Evolutionary conservation across 2,329 filamentous ascomycete genomes (phyloP), one percentile per base, ranked within the genome.

Genomic region (Sclerotinia subarctica): DNA sequence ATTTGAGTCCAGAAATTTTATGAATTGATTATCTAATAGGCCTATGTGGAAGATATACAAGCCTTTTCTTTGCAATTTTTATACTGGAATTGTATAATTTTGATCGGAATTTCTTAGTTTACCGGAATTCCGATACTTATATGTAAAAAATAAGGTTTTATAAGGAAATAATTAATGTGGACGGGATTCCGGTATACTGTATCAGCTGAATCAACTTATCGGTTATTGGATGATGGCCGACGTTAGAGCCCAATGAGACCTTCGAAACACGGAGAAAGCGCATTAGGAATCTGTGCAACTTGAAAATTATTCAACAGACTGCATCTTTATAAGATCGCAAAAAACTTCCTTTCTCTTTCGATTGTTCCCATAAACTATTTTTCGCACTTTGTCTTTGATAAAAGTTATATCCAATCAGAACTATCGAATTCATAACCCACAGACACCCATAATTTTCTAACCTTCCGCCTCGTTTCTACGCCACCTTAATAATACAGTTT

Each of bases 361-460:
- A 47, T 38, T 38, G 19, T 59, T 35, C 10, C 42, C 21, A 58
- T 24, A 17, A 6, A n/a, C 15, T 17, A 13, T 35, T 26, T 65
- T 38, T 57, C 6, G 46, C 17, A 10, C 11, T 42, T 56, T 24
- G 21, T 57, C 49, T 47, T 57, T 29, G 24, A 53, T 38, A 7
- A 11, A 24, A 17, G 26, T 15, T 66, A 32, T 15, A 52, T 58
- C 67, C 67, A 68, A 68, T 68, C n/a, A 66, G 4, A 58, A 10
- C n/a, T 54, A 24, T 32, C 26, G 24, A 11, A 69, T 67, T 69
- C 69, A 52, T 53, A 68, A 64, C 51, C 15, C 42, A 35, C 35
- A 10, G 35, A 35, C 35, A 35, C 6, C 54, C 26, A 44, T 42
- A 52, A 35, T 32, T 32, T 26, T 21, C 35, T 44, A 53, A 62